Evolutionary conservation across 1,284 basidiomycete species (phyloP), one percentile per base, ranked within the genome.

Genomic region (Caloboletus inedulis): DNA sequence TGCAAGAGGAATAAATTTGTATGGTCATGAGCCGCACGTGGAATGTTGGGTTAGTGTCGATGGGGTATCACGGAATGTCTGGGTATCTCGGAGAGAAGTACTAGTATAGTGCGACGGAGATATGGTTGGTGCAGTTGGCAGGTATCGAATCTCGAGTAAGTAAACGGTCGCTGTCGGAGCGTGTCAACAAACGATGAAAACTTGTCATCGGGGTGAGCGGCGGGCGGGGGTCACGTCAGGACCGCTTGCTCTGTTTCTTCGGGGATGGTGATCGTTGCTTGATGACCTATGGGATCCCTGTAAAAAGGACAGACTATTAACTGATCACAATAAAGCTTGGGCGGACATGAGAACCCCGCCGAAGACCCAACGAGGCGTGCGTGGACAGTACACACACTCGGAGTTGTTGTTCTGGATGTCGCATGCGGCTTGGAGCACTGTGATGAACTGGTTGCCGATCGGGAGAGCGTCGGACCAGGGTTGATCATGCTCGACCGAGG

Each of bases 121-220:
- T 34, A n/a, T n/a, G n/a, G 46, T 37, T 12, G 53, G 7, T 3
- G 23, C 5, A 23, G 10, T 47, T 21, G 13, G 51, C 30, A 13
- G 47, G 30, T 30, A 23, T 36, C 2, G 53, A 39, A 27, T 55
- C 30, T 6, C 49, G 40, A 3, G 18, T 23, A n/a, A n/a, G 48
- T 19, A 39, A 27, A 34, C 13, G 47, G 30, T 34, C 27, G 3
- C 37, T 40, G 7, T 48, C 5, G 23, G 49, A 97, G 77, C 74
- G 89, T 87, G 69, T 96, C 93, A 8, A 91, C 81, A 59, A 95
- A 89, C 0, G 93, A 87, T 6, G 82, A 68, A 29, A 89, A 72
- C 34, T 84, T 76, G 19, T 79, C 74, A 18, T 77, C 74, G 25
- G 40, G 45, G 37, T 31, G 58, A 21, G 47, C 46, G 53, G 23